Evolutionary conservation across 192 early-diverging fungal species (phyloP).

Genomic region (Podila minutissima): DNA sequence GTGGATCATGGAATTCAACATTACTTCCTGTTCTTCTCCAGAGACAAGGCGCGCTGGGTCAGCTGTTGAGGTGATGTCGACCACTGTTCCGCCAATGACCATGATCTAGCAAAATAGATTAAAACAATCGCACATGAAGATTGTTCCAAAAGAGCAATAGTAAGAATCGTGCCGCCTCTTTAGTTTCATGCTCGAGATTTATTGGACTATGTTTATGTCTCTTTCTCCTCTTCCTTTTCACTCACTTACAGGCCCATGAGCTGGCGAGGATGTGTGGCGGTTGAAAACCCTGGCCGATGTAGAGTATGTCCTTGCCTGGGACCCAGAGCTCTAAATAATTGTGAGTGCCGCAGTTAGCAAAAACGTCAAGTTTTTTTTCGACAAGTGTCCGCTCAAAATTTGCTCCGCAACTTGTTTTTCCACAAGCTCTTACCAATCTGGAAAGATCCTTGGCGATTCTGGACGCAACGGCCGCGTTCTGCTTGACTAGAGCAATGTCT

Average conservation of each 20-base stretch:
- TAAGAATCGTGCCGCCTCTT: background rate
- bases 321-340: background rate
- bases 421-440: slow-evolving; percentile 7
- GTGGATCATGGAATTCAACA: slow-evolving; percentile 31
- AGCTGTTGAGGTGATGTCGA: slow-evolving; percentile 82
- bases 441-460: slow-evolving; percentile 75
- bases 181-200: too few relatives aligned
- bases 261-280: background rate
- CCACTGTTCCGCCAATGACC: slow-evolving; percentile 86
- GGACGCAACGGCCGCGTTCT: slow-evolving; percentile 88
- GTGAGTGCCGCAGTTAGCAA: background rate
- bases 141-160: background rate
- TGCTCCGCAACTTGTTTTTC: background rate
- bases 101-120: slow-evolving; percentile 60
- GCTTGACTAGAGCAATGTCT: slow-evolving; percentile 92
- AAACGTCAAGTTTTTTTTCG: background rate
- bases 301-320: slow-evolving; percentile 19
- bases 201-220: background rate
- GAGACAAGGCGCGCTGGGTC: background rate
- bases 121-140: background rate
- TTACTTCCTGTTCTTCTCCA: background rate
- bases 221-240: background rate
- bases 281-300: slow-evolving; percentile 29
- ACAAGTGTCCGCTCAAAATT: background rate
- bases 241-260: slow-evolving; percentile 31